Evolutionary conservation across 345 rosid genomes (phyloP).

Genomic region (Carallia brachiata): DNA sequence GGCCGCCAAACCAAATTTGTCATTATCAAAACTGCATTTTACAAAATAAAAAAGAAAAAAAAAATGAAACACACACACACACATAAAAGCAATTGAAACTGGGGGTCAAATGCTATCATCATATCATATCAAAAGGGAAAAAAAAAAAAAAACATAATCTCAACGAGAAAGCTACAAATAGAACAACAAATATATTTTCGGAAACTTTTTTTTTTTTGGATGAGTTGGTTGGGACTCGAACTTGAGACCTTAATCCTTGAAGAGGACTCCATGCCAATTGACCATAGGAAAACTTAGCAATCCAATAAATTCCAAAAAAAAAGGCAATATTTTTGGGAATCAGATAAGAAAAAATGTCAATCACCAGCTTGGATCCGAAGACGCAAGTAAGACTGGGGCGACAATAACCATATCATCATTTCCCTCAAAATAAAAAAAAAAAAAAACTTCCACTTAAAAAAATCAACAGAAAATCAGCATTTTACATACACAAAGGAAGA

Average conservation of each 20-base stretch:
- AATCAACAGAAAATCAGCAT: constrained; percentile 16
- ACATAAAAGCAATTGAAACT: constrained; percentile 43
- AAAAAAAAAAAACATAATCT: constrained; percentile 35
- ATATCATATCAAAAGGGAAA: not conserved
- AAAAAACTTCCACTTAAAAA: too few relatives aligned
- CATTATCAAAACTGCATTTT: accelerated
- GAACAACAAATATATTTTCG: too few relatives aligned
- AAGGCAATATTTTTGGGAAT: constrained; percentile 22
- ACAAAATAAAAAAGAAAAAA: not conserved
- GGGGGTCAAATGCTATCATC: constrained; percentile 62
- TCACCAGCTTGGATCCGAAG: constrained; percentile 60
- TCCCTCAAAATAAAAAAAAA: constrained; percentile 24
- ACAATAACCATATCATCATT: constrained; percentile 63
- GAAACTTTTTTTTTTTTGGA: too few relatives aligned
- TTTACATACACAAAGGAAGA: too few relatives aligned
- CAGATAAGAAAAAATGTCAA: constrained; percentile 52
- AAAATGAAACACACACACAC: too few relatives aligned
- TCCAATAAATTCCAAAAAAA: not conserved
- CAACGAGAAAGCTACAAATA: not conserved
- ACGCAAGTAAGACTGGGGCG: constrained; percentile 94
- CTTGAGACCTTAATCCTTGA: too few relatives aligned
- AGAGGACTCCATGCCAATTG: too few relatives aligned
- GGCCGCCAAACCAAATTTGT: not conserved
- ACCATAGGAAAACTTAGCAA: too few relatives aligned
- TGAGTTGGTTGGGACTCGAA: too few relatives aligned